Evolutionary conservation across 352 stramenopile species (phyloP).

Genomic region (Plasmopara viticola): DNA sequence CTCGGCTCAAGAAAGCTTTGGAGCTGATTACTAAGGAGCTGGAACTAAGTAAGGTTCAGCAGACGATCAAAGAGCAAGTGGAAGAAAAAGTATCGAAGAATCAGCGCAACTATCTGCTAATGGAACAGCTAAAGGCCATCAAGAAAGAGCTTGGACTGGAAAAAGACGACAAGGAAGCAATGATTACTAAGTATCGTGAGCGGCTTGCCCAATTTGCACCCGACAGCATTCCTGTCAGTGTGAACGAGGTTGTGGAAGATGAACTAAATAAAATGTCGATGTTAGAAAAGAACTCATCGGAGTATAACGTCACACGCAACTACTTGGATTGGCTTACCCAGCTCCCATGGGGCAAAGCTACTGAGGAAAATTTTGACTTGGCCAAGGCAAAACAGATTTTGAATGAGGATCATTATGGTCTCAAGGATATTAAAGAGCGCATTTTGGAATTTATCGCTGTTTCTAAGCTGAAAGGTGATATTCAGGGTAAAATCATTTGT

Average conservation of each 20-base stretch:
- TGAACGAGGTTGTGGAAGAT: constrained; percentile 94
- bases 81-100: constrained; percentile 92
- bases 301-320: constrained; percentile 98
- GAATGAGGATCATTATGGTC: constrained; percentile 97
- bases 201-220: constrained; percentile 54
- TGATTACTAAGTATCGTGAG: constrained; percentile 96
- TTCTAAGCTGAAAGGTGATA: constrained; percentile 92
- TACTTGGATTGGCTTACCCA: constrained; percentile 98
- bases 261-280: constrained; percentile 97
- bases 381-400: constrained; percentile 88
- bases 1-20: constrained; percentile 92
- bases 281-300: constrained; percentile 97
- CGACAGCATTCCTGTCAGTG: constrained; percentile 60
- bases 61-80: constrained; percentile 94
- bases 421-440: constrained; percentile 97
- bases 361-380: constrained; percentile 96
- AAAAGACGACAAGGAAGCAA: constrained; percentile 98
- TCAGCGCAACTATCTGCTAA: constrained; percentile 97
- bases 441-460: constrained; percentile 99
- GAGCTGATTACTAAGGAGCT: constrained; percentile 96
- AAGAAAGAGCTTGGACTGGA: constrained; percentile 99
- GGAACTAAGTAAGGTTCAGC: constrained; percentile 94
- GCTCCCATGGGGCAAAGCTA: constrained; percentile 95
- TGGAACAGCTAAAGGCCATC: constrained; percentile 98
- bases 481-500: constrained; percentile 98